Base-by-base conservation (phyloP, 2,329 filamentous ascomycete species). In the Fusarium chuoi region DNA sequence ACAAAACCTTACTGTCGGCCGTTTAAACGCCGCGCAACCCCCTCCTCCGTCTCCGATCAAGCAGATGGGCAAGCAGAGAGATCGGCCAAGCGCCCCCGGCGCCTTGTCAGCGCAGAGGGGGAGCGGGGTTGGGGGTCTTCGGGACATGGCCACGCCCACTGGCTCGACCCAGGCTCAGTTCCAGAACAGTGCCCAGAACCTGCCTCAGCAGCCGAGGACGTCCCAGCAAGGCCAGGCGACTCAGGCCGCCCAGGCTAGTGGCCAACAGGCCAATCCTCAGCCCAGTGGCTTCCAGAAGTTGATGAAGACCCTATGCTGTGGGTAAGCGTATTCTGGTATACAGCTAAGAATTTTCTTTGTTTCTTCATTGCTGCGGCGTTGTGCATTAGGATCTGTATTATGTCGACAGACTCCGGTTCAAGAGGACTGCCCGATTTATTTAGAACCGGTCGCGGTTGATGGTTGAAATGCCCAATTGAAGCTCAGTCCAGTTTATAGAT, bases 81-180 rank as follows among this genome's bases (percentile, higher is more conserved):
- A 87, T 85, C 92, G 93, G 87, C 92, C 88, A 93, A 95, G 90
- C 90, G 92, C 86, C 84, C 90, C 89, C 87, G 92, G 90, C 87
- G 91, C 89, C 81, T 89, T 92, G 83, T 89, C 89, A 83, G 88
- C 89, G 81, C 93, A 95, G 87, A 91, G 94, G 86, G 90, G 89
- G 84, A 95, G 91, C 88, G 91, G 89, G 86, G 88, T 87, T 85
- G 90, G 90, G 87, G 91, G 89, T 82, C 88, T 91, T 79, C 89
- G 91, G 82, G 94, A 97, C 82, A 90, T 93, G 83, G 90, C 91
- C 80, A 96, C 95, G 75, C 94, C 95, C 78, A 92, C 95, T 81
- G 94, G 93, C 79, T 98, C 94, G 81, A 98, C 94, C 74, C 94
- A 97, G 84, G 96, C 96, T 76, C 96, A 98, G 82, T 98, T 98